Base-by-base conservation (phyloP, 805 yeast genomes). In the Lipomyces spencermartinsiae region DNA sequence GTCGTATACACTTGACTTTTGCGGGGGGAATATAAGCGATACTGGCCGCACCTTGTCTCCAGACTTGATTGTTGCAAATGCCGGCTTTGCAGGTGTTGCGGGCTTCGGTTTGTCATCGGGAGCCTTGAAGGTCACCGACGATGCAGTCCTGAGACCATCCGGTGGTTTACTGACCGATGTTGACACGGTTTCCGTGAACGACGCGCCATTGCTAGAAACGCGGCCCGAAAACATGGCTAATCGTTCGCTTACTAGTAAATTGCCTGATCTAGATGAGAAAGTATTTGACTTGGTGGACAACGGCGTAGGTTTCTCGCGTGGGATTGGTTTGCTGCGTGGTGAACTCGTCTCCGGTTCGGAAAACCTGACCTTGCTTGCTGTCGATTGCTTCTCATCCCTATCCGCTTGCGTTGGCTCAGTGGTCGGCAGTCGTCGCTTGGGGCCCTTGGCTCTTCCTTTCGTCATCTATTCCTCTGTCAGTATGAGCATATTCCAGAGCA, bases 371-470 rank as follows among this genome's bases (percentile, higher is more conserved):
- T 25, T 31, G 9, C 33, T 43, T 19, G 34, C 31, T 4, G 10
- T 34, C 29, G 53, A 10, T 10, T 22, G 22, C n/a, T 16, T 59
- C 55, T 39, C 31, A 7, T 5, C 22, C 19, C 33, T 51, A 3
- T 60, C 54, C 7, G 14, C 64, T n/a, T 14, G 31, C 33, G 4
- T 5, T 10, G 63, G 29, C 22, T 34, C 14, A 6, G 58, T 29
- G 14, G 64, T 63, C 43, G 66, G 66, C 39, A 39, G 19, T 49
- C 63, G 35, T 12, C 66, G 43, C 25, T 60, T 63, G 3, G 66
- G 66, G 5, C 66, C 66, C 61, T 49, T 29, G n/a, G 66, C 66
- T 10, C 66, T 66, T 39, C 65, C 66, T 49, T 56, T 56, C 19
- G 66, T 63, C 63, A 63, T 60, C 66, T 63, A 61, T 37, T 8